Evolutionary conservation across 805 yeast species (phyloP).

Genomic region (Yueomyces sp.): DNA sequence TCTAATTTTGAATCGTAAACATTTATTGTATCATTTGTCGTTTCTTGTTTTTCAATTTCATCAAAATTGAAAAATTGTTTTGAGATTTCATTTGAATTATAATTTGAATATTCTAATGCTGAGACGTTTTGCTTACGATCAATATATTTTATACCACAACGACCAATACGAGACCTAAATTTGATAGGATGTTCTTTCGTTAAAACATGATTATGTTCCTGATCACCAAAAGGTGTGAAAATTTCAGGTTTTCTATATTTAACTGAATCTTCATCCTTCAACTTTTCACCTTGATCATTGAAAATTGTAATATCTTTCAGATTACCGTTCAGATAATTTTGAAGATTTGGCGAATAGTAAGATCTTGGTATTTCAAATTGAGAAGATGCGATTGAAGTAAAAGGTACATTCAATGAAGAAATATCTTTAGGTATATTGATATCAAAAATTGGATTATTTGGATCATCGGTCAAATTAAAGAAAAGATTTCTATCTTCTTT

Average conservation of each 20-base stretch:
- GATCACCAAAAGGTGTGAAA: constrained; percentile 22
- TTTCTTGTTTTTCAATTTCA: constrained; percentile 19
- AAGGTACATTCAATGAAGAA: constrained; percentile 58
- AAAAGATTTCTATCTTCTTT: constrained; percentile 56
- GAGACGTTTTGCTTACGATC: constrained; percentile 50
- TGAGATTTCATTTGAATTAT: constrained; percentile 6
- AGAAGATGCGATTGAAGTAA: constrained; percentile 63
- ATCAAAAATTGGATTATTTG: constrained; percentile 68
- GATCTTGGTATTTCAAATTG: constrained; percentile 52
- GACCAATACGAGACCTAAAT: constrained; percentile 62
- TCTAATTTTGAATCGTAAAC: constrained; percentile 38
- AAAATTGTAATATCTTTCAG: constrained; percentile 12
- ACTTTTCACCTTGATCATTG: constrained; percentile 21
- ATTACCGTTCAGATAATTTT: constrained; percentile 19
- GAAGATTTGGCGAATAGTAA: constrained; percentile 29
- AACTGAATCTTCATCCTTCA: constrained; percentile 5
- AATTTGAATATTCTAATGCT: constrained; percentile 19
- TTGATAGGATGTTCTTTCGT: constrained; percentile 36
- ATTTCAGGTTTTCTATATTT: constrained; percentile 23
- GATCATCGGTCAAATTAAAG: constrained; percentile 78
- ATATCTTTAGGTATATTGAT: constrained; percentile 41
- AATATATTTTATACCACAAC: constrained; percentile 54
- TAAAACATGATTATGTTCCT: constrained; percentile 17
- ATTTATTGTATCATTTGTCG: constrained; percentile 18
- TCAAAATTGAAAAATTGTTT: constrained; percentile 31